Percentiles rank a stretch among this genome's conserved stretches.
Evolutionary conservation across 2,329 filamentous ascomycete species (phyloP).

Genomic region (Fusarium austroafricanum): DNA sequence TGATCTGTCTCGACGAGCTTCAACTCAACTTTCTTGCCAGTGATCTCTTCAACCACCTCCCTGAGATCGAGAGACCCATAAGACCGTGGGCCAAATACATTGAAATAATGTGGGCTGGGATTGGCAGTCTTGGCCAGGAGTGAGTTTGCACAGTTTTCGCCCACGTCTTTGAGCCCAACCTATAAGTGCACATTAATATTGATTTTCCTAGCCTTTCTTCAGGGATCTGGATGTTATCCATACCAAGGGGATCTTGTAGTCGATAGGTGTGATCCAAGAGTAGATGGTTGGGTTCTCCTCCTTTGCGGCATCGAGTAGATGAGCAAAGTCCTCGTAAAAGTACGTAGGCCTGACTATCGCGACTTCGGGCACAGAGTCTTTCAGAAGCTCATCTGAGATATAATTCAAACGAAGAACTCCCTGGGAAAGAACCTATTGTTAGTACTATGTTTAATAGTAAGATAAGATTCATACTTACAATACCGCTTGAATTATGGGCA

Average conservation of each 20-base stretch:
- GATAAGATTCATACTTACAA: conserved; percentile 37
- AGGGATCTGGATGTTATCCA: accelerated
- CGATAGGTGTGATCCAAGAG: conserved; percentile 43
- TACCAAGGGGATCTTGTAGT: conserved; percentile 52
- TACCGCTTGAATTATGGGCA: conserved; percentile 46
- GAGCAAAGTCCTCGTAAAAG: conserved; percentile 41
- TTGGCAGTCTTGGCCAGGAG: conserved; percentile 30
- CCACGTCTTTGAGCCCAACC: conserved; percentile 49
- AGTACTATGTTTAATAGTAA: accelerated
- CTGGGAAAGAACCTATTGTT: conserved; percentile 18
- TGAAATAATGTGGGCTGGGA: conserved; percentile 33
- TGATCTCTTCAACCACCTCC: conserved; percentile 43
- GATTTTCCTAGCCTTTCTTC: background rate
- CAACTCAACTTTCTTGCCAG: conserved; percentile 43
- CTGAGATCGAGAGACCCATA: conserved; percentile 49
- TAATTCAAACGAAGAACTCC: conserved; percentile 44
- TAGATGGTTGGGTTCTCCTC: conserved; percentile 42
- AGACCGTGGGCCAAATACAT: conserved; percentile 46
- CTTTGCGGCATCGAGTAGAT: conserved; percentile 34
- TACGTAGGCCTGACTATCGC: conserved; percentile 38
- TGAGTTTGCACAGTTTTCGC: conserved; percentile 40
- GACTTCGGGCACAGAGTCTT: conserved; percentile 36
- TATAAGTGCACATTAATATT: conserved; percentile 9
- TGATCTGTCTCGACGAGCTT: conserved; percentile 38
- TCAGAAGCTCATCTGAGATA: conserved; percentile 38